Conservation (phyloP, 148 eudicot species). For the Cornus suecica region DNA sequence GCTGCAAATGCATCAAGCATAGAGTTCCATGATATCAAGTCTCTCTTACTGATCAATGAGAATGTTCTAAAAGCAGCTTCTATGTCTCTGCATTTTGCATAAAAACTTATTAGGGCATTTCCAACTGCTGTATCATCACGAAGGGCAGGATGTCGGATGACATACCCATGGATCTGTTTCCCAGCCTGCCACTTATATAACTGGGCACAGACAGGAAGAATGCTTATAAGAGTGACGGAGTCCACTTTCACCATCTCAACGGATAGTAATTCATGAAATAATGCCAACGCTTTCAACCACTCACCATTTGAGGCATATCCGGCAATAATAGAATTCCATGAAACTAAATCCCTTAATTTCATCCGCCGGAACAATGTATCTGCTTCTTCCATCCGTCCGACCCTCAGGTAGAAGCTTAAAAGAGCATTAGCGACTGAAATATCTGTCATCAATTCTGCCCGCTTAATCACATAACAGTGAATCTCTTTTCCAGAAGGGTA, state of each 20-base stretch:
- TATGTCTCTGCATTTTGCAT: slow-evolving; percentile 49
- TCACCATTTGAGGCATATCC: slow-evolving; percentile 52
- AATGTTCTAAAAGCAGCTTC: slow-evolving; percentile 45
- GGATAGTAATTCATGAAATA: slow-evolving; percentile 43
- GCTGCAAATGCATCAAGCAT: slow-evolving; percentile 55
- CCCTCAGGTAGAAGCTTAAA: slow-evolving; percentile 55
- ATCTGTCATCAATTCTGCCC: slow-evolving; percentile 35
- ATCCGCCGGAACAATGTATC: slow-evolving; percentile 48
- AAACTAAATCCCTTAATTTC: slow-evolving; percentile 50
- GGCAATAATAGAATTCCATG: slow-evolving; percentile 74
- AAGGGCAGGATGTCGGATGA: slow-evolving; percentile 34
- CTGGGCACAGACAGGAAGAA: slow-evolving; percentile 58
- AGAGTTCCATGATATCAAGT: slow-evolving; percentile 73
- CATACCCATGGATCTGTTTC: slow-evolving; percentile 64
- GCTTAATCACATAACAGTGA: slow-evolving; percentile 41
- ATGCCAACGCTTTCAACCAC: slow-evolving; percentile 43
- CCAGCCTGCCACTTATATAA: slow-evolving; percentile 39
- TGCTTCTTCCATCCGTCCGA: slow-evolving; percentile 35
- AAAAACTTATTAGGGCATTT: slow-evolving; percentile 59
- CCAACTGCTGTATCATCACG: slow-evolving; percentile 34
- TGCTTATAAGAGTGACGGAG: slow-evolving; percentile 54
- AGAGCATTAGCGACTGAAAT: slow-evolving; percentile 52
- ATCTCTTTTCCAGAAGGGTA: slow-evolving; percentile 34
- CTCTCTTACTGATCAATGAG: slow-evolving; percentile 34
- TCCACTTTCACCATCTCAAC: slow-evolving; percentile 26